Percentiles rank a stretch among this genome's conserved stretches.
Evolutionary conservation across 2,329 filamentous ascomycete species (phyloP).

Genomic region (Alternaria gansuensis): DNA sequence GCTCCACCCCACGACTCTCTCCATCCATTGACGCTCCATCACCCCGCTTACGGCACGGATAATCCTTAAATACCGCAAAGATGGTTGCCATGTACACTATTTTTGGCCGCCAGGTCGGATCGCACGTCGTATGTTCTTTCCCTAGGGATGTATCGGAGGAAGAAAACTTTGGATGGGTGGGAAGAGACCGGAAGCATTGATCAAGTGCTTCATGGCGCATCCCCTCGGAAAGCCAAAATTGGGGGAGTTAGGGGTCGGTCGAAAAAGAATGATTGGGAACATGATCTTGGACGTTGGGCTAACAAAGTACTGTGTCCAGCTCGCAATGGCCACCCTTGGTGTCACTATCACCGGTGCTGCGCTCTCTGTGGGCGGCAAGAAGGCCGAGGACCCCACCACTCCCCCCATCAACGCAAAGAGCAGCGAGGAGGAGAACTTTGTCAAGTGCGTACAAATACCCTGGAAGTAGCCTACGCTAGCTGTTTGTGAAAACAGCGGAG

Average conservation of each 20-base stretch:
- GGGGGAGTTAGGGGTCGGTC: neutral
- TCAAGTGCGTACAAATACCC: slow-evolving; percentile 63
- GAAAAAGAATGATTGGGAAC: slow-evolving; percentile 5
- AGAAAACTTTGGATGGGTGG: slow-evolving; percentile 29
- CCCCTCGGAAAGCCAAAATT: no score
- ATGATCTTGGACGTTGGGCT: slow-evolving; percentile 4
- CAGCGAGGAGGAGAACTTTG: slow-evolving; percentile 74
- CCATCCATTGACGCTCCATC: slow-evolving; percentile 47
- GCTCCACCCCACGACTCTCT: slow-evolving; percentile 18
- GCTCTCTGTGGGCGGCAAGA: slow-evolving; percentile 52
- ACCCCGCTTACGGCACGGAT: slow-evolving; percentile 28
- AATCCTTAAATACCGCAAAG: slow-evolving; percentile 39
- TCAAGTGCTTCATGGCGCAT: neutral
- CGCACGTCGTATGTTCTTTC: slow-evolving; percentile 59
- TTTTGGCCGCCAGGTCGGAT: slow-evolving; percentile 63
- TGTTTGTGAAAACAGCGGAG: neutral
- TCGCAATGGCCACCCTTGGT: slow-evolving; percentile 65
- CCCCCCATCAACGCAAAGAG: slow-evolving; percentile 71
- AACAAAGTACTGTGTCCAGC: slow-evolving; percentile 53
- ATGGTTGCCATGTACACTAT: slow-evolving; percentile 65
- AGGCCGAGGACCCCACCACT: slow-evolving; percentile 51
- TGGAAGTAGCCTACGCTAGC: neutral
- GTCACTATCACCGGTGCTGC: slow-evolving; percentile 48
- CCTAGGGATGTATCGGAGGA: neutral
- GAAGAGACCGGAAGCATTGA: neutral